These are phyloP conservation scores for Pichia rugopelliculosa DNA, from an alignment of 805 yeast species.

Conservation along the genomic window DNA sequence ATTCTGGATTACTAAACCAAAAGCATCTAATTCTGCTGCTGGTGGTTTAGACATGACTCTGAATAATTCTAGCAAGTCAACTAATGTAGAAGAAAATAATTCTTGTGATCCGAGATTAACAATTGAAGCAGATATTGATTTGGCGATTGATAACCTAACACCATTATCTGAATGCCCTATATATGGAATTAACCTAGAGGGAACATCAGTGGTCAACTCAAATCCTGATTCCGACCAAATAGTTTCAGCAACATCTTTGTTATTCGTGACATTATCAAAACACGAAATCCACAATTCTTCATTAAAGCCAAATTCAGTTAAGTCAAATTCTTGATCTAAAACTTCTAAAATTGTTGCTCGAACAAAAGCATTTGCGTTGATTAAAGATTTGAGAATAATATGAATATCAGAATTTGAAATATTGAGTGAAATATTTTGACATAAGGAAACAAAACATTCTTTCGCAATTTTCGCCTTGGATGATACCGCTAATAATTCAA, in stretches of 20 bases:
- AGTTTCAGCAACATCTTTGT: constrained; percentile 60
- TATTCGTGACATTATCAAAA: constrained; percentile 62
- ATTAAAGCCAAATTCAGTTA: constrained; percentile 34
- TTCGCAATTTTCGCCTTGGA: constrained; percentile 74
- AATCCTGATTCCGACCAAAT: constrained; percentile 79
- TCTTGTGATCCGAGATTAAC: constrained; percentile 22
- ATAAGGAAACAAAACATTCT: constrained; percentile 71
- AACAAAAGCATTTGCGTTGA: constrained; percentile 63
- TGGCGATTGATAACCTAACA: constrained; percentile 65
- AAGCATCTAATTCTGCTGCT: constrained; percentile 68
- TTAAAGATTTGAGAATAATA: constrained; percentile 46
- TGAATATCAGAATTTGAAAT: constrained; percentile 50
- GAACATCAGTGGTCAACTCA: constrained; percentile 36
- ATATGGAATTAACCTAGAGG: constrained; percentile 40
- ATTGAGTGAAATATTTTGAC: constrained; percentile 67
- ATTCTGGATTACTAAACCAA: constrained; percentile 65
- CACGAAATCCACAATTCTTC: constrained; percentile 68
- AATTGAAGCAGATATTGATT: constrained; percentile 57
- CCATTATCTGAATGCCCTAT: constrained; percentile 55
- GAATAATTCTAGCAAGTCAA: constrained; percentile 48
- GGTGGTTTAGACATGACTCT: constrained; percentile 60
- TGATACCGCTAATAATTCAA: constrained; percentile 64
- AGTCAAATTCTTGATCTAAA: constrained; percentile 73
- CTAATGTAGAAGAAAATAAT: constrained; percentile 31
- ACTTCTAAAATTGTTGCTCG: constrained; percentile 76